Conservation (phyloP, 352 stramenopile genomes). For the Phytophthora rubi region DNA sequence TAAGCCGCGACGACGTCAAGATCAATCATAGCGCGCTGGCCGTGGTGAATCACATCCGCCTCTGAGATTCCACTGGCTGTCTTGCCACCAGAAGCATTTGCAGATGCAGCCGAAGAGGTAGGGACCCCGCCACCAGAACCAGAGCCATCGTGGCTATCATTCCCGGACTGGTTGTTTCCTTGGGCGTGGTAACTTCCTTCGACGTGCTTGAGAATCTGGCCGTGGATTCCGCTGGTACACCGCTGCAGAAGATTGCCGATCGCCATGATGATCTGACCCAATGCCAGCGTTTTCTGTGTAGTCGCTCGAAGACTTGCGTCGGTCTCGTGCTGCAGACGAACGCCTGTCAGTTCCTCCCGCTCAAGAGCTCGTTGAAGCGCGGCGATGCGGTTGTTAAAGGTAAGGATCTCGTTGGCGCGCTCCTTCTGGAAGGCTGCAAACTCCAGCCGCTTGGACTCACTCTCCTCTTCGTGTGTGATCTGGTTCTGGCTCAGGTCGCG, state of each 20-base stretch:
- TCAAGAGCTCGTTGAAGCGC: slow-evolving; percentile 86
- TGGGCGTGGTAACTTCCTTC: slow-evolving; percentile 49
- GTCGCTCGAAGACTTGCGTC: slow-evolving; percentile 89
- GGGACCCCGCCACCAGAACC: slow-evolving; percentile 10
- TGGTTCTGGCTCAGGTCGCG: slow-evolving; percentile 77
- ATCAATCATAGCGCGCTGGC: slow-evolving; percentile 85
- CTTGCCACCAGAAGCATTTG: slow-evolving; percentile 7
- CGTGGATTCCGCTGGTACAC: slow-evolving; percentile 86
- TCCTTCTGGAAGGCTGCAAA: slow-evolving; percentile 90
- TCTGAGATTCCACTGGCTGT: slow-evolving; percentile 67
- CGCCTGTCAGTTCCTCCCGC: slow-evolving; percentile 63
- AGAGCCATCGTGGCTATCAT: slow-evolving; percentile 21
- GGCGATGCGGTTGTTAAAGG: slow-evolving; percentile 92
- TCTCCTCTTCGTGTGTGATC: slow-evolving; percentile 85
- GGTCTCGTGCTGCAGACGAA: slow-evolving; percentile 88
- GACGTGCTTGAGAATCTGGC: slow-evolving; percentile 89
- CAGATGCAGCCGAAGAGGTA: slow-evolving; percentile 12
- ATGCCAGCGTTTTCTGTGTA: slow-evolving; percentile 90
- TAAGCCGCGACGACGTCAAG: slow-evolving; percentile 94
- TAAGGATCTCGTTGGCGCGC: slow-evolving; percentile 92
- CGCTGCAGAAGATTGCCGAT: slow-evolving; percentile 86
- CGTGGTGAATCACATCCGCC: slow-evolving; percentile 86
- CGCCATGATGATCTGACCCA: slow-evolving; percentile 92
- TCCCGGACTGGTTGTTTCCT: slow-evolving; percentile 25
- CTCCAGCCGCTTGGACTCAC: slow-evolving; percentile 81